These are phyloP conservation scores for Trametes elegans DNA, from an alignment of 768 basidiomycete genomes.

Conservation along the genomic window DNA sequence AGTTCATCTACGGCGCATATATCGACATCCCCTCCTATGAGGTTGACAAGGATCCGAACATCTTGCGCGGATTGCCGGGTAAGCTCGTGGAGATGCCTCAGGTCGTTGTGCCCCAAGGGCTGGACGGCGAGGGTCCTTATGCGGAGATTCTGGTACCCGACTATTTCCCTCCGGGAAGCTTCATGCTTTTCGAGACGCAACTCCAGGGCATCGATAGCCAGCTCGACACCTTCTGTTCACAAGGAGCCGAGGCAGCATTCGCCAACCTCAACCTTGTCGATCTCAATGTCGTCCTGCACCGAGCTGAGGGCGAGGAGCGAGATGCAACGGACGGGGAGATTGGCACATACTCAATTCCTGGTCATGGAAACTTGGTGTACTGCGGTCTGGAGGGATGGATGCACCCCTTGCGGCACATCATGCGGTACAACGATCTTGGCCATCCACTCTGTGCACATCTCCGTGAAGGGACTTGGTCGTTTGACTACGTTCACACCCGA, in stretches of 20 bases:
- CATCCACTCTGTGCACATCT: slow-evolving; percentile 88
- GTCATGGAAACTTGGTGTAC: slow-evolving; percentile 72
- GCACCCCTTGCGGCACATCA: slow-evolving; percentile 79
- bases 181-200: slow-evolving; percentile 90
- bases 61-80: slow-evolving; percentile 70
- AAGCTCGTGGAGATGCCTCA: slow-evolving; percentile 62
- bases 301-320: slow-evolving; percentile 87
- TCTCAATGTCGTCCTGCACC: slow-evolving; percentile 83
- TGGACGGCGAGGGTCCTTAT: slow-evolving; percentile 66
- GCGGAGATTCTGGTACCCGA: slow-evolving; percentile 84
- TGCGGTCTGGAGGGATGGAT: slow-evolving; percentile 99
- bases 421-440: slow-evolving; percentile 89
- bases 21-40: slow-evolving; percentile 69
- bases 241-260: slow-evolving; percentile 73
- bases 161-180: slow-evolving; percentile 91
- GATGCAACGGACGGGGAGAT: slow-evolving; percentile 82
- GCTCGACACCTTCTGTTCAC: slow-evolving; percentile 72
- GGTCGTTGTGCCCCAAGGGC: slow-evolving; percentile 56
- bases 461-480: slow-evolving; percentile 85
- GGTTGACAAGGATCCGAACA: slow-evolving; percentile 43
- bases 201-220: slow-evolving; percentile 67
- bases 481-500: slow-evolving; percentile 81
- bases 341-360: slow-evolving; percentile 82
- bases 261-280: slow-evolving; percentile 76
- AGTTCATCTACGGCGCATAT: slow-evolving; percentile 77